phyloP scores from a whole-genome alignment of 768 basidiomycete species.

The Tricholomella constricta region DNA sequence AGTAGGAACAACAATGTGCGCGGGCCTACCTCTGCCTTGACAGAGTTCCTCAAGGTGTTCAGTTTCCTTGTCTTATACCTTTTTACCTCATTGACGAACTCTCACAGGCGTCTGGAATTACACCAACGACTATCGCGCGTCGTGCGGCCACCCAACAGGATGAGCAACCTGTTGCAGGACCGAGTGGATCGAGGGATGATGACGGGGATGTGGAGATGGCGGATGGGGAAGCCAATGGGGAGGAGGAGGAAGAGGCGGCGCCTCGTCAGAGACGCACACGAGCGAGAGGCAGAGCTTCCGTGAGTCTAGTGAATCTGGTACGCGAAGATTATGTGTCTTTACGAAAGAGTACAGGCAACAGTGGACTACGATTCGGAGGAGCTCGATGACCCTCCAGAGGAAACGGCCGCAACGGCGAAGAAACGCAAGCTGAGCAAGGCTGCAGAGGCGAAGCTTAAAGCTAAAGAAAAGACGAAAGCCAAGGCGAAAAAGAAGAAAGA shows the following conservation, averaged over 20 bases:
- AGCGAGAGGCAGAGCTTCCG: constrained; percentile 2
- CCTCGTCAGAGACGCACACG: constrained; percentile 17
- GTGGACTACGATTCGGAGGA: constrained; percentile 73
- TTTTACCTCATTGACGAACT: neutral
- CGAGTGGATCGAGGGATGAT: constrained; percentile 33
- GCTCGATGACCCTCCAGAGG: constrained; percentile 59
- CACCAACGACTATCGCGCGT: constrained; percentile 46
- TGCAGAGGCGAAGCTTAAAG: constrained; percentile 41
- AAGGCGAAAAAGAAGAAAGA: constrained; percentile 48
- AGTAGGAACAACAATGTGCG: constrained; percentile 61
- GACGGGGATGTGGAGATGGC: constrained; percentile 12
- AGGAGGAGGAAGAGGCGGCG: constrained; percentile 6
- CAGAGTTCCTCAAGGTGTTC: constrained; percentile 74
- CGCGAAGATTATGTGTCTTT: too few species aligned
- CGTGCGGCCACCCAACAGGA: constrained; percentile 29
- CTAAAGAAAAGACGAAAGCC: constrained; percentile 40
- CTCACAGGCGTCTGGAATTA: constrained; percentile 48
- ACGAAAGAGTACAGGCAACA: constrained; percentile 17
- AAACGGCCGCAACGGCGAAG: constrained; percentile 42
- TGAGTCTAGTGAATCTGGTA: too few species aligned
- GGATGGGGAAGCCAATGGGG: constrained; percentile 11
- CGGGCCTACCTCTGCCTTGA: constrained; percentile 82
- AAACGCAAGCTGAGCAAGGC: constrained; percentile 59
- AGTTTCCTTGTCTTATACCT: constrained; percentile 3
- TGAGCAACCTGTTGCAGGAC: constrained; percentile 46